Evolutionary conservation across 1,284 basidiomycete genomes (phyloP).

Genomic region (Austroboletus sp.): DNA sequence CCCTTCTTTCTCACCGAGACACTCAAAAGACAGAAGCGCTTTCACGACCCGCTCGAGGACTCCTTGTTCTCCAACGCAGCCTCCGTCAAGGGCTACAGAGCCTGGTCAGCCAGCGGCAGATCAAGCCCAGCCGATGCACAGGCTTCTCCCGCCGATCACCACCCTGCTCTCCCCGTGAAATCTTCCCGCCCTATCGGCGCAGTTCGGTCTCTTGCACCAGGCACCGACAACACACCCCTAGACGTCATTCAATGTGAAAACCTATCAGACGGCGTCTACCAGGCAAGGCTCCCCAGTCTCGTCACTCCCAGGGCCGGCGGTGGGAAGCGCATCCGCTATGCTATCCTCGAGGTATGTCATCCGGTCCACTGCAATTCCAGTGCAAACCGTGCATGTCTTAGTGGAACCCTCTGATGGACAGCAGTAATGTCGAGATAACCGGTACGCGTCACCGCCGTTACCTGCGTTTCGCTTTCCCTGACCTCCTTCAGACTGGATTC

Average conservation of each 20-base stretch:
- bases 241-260: conserved; percentile 43
- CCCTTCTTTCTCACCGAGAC: conserved; percentile 82
- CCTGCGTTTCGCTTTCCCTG: conserved; percentile 1
- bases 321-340: conserved; percentile 71
- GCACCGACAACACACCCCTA: conserved; percentile 20
- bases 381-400: conserved; percentile 28
- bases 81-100: conserved; percentile 66
- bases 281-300: conserved; percentile 63
- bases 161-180: conserved; percentile 56
- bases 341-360: conserved; percentile 62
- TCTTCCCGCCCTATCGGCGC: conserved; percentile 66
- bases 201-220: conserved; percentile 34
- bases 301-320: conserved; percentile 71
- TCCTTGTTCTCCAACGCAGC: conserved; percentile 70
- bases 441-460: conserved; percentile 37
- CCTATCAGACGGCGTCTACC: conserved; percentile 56
- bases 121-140: conserved; percentile 38
- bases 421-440: conserved; percentile 77
- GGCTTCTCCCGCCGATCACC: conserved; percentile 7
- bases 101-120: conserved; percentile 59
- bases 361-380: conserved; percentile 1
- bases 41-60: conserved; percentile 78
- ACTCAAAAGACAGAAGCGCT: conserved; percentile 71
- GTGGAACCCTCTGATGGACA: conserved; percentile 84
- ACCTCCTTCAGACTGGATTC: conserved; percentile 67